phyloP scores from a whole-genome alignment of 805 yeast species.

The Saturnispora quitensis region DNA sequence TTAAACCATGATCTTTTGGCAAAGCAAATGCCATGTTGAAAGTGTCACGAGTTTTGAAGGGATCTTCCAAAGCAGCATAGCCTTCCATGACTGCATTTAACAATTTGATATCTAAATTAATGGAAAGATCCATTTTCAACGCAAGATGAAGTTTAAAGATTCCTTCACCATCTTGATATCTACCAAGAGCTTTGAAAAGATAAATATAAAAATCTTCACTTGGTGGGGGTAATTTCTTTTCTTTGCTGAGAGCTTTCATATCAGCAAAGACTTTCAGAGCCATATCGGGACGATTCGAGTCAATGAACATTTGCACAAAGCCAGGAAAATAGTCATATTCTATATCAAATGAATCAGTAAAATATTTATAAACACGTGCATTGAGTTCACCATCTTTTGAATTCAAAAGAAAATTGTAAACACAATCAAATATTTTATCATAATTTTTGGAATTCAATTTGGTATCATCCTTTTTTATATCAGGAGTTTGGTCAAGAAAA shows the following conservation, averaged over 20 bases:
- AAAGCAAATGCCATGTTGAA: conserved; percentile 51
- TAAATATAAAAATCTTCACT: conserved; percentile 48
- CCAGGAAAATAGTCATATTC: conserved; percentile 54
- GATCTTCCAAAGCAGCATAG: conserved; percentile 48
- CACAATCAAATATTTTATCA: conserved; percentile 13
- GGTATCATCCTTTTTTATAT: conserved; percentile 29
- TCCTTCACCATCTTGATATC: conserved; percentile 51
- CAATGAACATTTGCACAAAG: conserved; percentile 47
- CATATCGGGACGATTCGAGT: conserved; percentile 46
- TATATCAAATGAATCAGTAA: conserved; percentile 45
- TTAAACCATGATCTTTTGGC: conserved; percentile 43
- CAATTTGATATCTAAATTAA: conserved; percentile 47
- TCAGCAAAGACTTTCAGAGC: conserved; percentile 55
- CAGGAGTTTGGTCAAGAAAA: conserved; percentile 15
- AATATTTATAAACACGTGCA: conserved; percentile 48
- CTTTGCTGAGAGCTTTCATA: conserved; percentile 45
- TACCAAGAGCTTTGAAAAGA: conserved; percentile 54
- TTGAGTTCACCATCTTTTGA: conserved; percentile 30
- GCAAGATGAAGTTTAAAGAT: conserved; percentile 54
- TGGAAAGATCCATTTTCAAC: conserved; percentile 50
- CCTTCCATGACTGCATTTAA: conserved; percentile 60
- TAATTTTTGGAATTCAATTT: conserved; percentile 16
- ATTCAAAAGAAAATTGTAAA: conserved; percentile 8
- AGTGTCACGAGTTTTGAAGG: conserved; percentile 45
- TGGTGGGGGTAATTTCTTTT: conserved; percentile 44